These are phyloP conservation scores for Encephalitozoon romaleae DNA, from an alignment of 371 early-diverging fungal genomes.

Conservation along the genomic window DNA sequence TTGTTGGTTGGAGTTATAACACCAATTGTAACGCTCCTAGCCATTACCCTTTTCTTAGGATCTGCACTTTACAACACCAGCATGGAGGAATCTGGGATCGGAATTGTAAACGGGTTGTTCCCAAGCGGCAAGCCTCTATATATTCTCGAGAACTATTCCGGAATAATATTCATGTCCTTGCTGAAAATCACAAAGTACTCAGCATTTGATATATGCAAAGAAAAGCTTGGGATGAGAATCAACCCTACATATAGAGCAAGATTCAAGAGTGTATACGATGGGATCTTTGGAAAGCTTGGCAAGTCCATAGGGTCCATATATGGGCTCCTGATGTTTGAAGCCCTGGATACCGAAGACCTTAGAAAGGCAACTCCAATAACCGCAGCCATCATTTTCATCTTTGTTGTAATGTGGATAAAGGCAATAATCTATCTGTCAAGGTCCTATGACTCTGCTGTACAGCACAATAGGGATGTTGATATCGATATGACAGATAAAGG, in stretches of 20 bases:
- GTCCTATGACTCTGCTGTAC: conserved; percentile 51
- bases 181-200: conserved; percentile 59
- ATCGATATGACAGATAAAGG: conserved; percentile 43
- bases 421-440: conserved; percentile 53
- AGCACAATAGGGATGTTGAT: conserved; percentile 47
- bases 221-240: conserved; percentile 59
- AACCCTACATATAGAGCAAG: conserved; percentile 55
- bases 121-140: neutral
- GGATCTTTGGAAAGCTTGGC: conserved; percentile 61
- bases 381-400: conserved; percentile 8
- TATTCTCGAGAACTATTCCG: conserved; percentile 35
- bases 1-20: conserved; percentile 52
- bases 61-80: conserved; percentile 43
- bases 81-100: conserved; percentile 13
- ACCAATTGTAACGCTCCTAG: conserved; percentile 43
- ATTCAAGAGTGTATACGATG: conserved; percentile 61
- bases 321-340: conserved; percentile 38
- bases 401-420: conserved; percentile 52
- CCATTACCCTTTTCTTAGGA: conserved; percentile 27
- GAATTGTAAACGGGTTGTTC: conserved; percentile 24
- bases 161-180: conserved; percentile 30
- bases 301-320: conserved; percentile 55
- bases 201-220: conserved; percentile 61
- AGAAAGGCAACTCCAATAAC: conserved; percentile 45
- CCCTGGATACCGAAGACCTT: conserved; percentile 51